Base-by-base conservation (phyloP, 2,329 filamentous ascomycete species). In the Xylaria sp. region DNA sequence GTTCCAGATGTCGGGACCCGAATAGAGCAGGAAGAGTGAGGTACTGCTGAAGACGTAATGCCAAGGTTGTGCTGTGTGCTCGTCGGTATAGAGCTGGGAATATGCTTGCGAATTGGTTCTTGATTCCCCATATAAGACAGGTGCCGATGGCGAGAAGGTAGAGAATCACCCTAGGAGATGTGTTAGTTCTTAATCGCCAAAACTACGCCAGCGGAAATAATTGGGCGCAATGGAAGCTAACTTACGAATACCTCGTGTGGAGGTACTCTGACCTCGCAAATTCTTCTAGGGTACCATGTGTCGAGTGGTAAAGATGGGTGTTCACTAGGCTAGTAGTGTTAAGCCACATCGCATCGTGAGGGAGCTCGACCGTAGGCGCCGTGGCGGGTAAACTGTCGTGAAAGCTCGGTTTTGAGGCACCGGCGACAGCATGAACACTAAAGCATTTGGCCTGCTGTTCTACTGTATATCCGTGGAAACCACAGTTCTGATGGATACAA, bases 211-310 rank as follows among this genome's bases (percentile, higher is more conserved):
- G 5, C 8, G 3, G n/a, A 21, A 4, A 19, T 23, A 45, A 19
- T 8, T 3, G n/a, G 4, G 7, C 9, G 9, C 9, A 37, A 23
- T 7, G 11, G 4, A 12, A 42, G 1, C 4, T 7, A 31, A 69
- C 69, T 61, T 69, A 76, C 75, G 71, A 70, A 35, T 73, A 77
- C 49, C 54, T 70, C 15, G 67, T 70, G 63, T 77, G 73, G 11
- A 66, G 60, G 17, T 65, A 63, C 55, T 77, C 75, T 17, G 71
- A 68, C 14, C 58, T 60, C 28, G 67, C 70, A 57, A 77, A 76
- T 21, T 71, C 69, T 25, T 66, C 52, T 15, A 74, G 52, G 1
- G 66, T 74, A 3, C 71, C 69, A 23, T 67, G 64, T 35, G 71
- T 72, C n/a, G 68, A 63, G 37, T 70, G 50, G 19, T 74, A 77